Conservation (phyloP, 805 yeast genomes). For the Metschnikowia bowlesiae region DNA sequence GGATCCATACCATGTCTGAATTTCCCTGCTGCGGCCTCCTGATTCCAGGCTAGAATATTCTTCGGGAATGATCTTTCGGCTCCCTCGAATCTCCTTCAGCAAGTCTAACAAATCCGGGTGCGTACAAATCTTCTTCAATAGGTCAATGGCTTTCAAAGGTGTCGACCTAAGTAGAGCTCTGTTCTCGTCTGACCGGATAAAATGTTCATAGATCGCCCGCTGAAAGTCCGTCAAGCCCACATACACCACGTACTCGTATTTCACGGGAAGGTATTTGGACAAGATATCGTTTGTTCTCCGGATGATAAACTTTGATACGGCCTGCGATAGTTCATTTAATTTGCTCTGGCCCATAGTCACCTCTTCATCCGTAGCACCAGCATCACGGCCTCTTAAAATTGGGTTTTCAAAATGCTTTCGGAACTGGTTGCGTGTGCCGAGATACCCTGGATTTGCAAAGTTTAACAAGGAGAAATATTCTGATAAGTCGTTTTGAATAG, state of each 20-base stretch:
- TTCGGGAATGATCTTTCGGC: constrained; percentile 62
- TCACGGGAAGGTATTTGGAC: constrained; percentile 90
- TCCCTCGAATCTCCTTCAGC: constrained; percentile 74
- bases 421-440: constrained; percentile 82
- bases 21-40: constrained; percentile 60
- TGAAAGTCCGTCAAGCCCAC: constrained; percentile 81
- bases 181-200: constrained; percentile 75
- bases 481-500: constrained; percentile 90
- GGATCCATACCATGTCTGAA: constrained; percentile 81
- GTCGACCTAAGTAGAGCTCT: constrained; percentile 65
- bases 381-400: constrained; percentile 83
- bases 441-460: constrained; percentile 90
- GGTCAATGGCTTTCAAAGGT: constrained; percentile 84
- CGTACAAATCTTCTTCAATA: constrained; percentile 84
- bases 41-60: constrained; percentile 49
- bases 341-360: constrained; percentile 63
- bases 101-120: constrained; percentile 84
- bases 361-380: constrained; percentile 80
- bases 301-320: constrained; percentile 87
- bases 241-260: constrained; percentile 95
- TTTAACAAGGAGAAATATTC: constrained; percentile 88
- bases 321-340: constrained; percentile 60
- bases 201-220: constrained; percentile 60
- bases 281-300: constrained; percentile 93
- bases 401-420: constrained; percentile 77